phyloP scores from a whole-genome alignment of 257 asterid genomes.

The Scutellaria barbata region DNA sequence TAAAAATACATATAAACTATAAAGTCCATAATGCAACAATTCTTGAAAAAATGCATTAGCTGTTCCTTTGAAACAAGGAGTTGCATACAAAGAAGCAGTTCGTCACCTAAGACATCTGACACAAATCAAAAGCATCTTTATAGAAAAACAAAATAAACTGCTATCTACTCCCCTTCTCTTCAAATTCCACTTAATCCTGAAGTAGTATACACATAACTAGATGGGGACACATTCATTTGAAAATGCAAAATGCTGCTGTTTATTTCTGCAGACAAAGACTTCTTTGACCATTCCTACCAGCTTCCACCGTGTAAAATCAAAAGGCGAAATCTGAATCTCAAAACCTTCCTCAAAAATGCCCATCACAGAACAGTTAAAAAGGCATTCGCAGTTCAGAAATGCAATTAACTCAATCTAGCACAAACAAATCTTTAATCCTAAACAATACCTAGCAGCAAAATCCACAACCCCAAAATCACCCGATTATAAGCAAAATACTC shows the following conservation, averaged over 20 bases:
- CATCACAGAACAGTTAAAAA: neutral
- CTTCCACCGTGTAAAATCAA: neutral
- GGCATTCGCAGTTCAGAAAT: neutral
- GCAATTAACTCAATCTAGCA: neutral
- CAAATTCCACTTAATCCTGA: neutral
- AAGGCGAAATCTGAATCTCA: neutral
- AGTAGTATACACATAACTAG: neutral
- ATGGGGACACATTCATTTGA: neutral
- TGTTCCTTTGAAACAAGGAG: neutral
- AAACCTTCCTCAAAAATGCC: slow-evolving; percentile 21
- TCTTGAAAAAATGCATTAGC: neutral
- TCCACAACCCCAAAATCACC: neutral
- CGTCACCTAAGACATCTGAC: slow-evolving; percentile 17
- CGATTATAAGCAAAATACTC: neutral
- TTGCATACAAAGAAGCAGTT: slow-evolving; percentile 15
- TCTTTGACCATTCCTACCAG: neutral
- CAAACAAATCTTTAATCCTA: neutral
- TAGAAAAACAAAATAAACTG: neutral
- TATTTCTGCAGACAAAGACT: neutral
- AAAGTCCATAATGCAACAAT: neutral
- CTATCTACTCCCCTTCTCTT: neutral
- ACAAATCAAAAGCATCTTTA: neutral
- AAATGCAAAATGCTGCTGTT: neutral
- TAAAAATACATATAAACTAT: neutral
- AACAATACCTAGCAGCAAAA: neutral